These are phyloP conservation scores for Echites panduratus DNA, from an alignment of 257 asterid genomes.

Conservation along the genomic window DNA sequence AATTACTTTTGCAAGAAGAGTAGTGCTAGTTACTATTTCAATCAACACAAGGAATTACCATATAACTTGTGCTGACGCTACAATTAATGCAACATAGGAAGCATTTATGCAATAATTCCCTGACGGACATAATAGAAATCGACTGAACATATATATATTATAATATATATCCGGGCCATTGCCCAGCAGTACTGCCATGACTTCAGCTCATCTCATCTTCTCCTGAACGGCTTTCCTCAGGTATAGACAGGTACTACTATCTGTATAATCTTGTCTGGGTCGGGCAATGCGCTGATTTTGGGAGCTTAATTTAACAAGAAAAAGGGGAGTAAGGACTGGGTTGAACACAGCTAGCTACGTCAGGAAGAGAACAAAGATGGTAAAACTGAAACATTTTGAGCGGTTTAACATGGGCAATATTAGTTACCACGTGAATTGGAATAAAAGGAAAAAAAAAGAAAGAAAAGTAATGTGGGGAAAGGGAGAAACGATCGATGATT, in stretches of 20 bases:
- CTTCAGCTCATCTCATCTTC: neutral
- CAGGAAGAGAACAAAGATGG: constrained; percentile 49
- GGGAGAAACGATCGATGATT: constrained; percentile 25
- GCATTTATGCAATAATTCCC: too few relatives aligned
- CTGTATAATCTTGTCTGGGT: neutral
- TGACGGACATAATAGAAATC: too few relatives aligned
- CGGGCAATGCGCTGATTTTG: neutral
- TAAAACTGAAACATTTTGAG: constrained; percentile 1
- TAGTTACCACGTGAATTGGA: constrained; percentile 48
- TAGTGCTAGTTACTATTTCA: neutral
- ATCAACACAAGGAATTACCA: neutral
- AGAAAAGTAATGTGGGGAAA: neutral
- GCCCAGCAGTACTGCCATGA: neutral
- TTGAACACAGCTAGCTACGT: constrained; percentile 32
- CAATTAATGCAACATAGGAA: neutral
- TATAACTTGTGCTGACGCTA: constrained; percentile 1
- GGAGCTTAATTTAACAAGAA: constrained; percentile 16
- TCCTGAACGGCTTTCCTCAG: neutral
- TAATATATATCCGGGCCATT: too few relatives aligned
- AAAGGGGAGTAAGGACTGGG: constrained; percentile 22
- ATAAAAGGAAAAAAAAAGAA: constrained; percentile 19
- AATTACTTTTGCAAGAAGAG: neutral
- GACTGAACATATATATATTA: too few relatives aligned
- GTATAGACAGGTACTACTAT: too few relatives aligned
- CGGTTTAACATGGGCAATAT: constrained; percentile 15